Evolutionary conservation across 164 flowering plant genomes (phyloP).

Genomic region (Amborella trichopoda): DNA sequence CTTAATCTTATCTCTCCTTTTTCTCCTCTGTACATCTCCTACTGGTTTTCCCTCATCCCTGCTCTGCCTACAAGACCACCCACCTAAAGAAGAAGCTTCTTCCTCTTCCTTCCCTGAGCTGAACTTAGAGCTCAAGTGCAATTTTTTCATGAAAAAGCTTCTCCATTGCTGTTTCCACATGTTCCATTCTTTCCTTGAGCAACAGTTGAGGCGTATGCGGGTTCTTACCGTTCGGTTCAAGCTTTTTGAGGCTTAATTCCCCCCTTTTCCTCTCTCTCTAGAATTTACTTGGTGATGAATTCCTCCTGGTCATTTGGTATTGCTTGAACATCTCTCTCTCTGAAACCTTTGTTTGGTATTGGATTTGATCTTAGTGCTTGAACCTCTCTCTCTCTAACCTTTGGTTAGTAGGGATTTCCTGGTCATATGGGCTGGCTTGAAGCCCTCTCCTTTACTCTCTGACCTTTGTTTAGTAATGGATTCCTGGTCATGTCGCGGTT

Average conservation of each 20-base stretch:
- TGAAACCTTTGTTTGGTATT: too few species aligned
- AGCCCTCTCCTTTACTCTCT: too few species aligned
- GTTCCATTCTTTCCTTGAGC: slow-evolving; percentile 4
- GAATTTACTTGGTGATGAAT: too few species aligned
- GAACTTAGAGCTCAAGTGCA: slow-evolving; percentile 8
- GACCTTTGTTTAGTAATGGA: too few species aligned
- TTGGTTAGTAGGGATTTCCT: too few species aligned
- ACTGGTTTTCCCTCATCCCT: not conserved
- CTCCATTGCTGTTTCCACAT: slow-evolving; percentile 4
- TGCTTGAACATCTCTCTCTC: too few species aligned
- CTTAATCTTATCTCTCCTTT: slow-evolving; percentile 2
- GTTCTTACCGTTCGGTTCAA: slow-evolving; percentile 10
- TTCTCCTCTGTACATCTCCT: slow-evolving; percentile 9
- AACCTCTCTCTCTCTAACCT: too few species aligned
- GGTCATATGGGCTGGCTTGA: too few species aligned
- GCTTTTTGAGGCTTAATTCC: slow-evolving; percentile 13
- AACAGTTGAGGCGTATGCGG: slow-evolving; percentile 11
- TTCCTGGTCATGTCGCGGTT: too few species aligned
- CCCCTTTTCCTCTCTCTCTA: too few species aligned
- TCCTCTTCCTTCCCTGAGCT: slow-evolving; percentile 3
- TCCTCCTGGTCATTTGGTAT: too few species aligned
- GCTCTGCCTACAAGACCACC: not conserved
- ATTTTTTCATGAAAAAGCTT: not conserved
- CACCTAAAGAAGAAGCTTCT: not conserved
- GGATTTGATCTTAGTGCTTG: too few species aligned